Evolutionary conservation across 176 grass and related monocot genomes (phyloP).

Genomic region (Musa troglodytarum): DNA sequence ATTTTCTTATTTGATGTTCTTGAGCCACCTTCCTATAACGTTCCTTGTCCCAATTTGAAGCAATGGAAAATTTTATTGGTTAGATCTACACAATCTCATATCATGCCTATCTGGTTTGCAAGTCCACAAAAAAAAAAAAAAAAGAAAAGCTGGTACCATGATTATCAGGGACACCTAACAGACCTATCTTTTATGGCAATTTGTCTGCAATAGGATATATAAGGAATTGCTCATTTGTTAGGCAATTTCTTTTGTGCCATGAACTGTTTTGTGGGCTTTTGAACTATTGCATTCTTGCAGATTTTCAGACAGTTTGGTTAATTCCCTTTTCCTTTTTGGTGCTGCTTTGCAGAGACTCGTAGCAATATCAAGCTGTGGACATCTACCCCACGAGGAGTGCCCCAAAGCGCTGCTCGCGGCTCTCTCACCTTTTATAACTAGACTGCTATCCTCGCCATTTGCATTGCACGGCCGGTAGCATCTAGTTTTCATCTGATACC

Average conservation of each 20-base stretch:
- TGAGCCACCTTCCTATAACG: neutral
- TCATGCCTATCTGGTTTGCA: neutral
- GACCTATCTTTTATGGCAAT: no score
- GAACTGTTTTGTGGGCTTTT: no score
- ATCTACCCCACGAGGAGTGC: conserved; percentile 96
- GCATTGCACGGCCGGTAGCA: conserved; percentile 55
- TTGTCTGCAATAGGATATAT: no score
- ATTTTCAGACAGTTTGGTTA: neutral
- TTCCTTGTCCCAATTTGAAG: neutral
- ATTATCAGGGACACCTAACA: no score
- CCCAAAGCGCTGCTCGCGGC: conserved; percentile 81
- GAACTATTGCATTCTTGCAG: neutral
- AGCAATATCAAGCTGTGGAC: conserved; percentile 80
- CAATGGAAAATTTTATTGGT: neutral
- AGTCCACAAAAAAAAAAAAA: neutral
- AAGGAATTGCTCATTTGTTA: no score
- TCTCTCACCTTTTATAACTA: conserved; percentile 77
- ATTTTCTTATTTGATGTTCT: neutral
- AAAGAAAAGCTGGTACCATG: no score
- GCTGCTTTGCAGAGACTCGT: conserved; percentile 58
- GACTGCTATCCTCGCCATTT: conserved; percentile 48
- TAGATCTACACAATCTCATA: neutral
- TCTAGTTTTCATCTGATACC: no score
- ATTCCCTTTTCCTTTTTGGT: neutral
- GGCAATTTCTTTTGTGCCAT: no score